Conservation (phyloP, 78 protist species). For the Chrysochromulina tobinii region DNA sequence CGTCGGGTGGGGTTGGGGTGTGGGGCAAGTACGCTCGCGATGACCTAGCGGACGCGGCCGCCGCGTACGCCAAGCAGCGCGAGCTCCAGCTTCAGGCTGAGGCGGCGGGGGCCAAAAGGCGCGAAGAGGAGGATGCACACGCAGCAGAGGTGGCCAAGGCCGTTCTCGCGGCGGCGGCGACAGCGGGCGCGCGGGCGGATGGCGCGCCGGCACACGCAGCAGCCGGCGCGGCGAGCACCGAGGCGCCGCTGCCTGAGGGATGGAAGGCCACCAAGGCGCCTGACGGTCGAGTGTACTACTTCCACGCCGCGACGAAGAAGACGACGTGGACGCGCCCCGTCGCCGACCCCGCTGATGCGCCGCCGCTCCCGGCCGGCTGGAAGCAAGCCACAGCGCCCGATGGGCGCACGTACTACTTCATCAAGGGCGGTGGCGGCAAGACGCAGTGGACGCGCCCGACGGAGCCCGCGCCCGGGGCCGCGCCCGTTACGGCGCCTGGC, state of each 20-base stretch:
- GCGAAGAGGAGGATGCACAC: too few species aligned
- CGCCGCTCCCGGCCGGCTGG: neutral
- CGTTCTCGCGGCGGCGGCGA: neutral
- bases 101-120: too few species aligned
- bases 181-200: neutral
- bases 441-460: neutral
- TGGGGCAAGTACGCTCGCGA: too few species aligned
- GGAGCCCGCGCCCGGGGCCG: neutral
- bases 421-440: neutral
- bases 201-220: neutral
- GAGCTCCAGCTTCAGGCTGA: too few species aligned
- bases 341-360: neutral
- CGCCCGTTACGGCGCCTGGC: too few species aligned
- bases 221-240: neutral
- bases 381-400: neutral
- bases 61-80: too few species aligned
- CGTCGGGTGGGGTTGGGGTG: too few species aligned
- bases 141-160: neutral
- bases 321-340: neutral
- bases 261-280: constrained; percentile 1
- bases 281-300: neutral
- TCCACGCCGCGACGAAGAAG: neutral
- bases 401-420: neutral
- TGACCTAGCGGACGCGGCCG: too few species aligned
- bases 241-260: neutral